Percentiles rank a stretch among this genome's conserved stretches.
Evolutionary conservation across 192 early-diverging fungal genomes (phyloP).

Genomic region (Lobosporangium transversale): DNA sequence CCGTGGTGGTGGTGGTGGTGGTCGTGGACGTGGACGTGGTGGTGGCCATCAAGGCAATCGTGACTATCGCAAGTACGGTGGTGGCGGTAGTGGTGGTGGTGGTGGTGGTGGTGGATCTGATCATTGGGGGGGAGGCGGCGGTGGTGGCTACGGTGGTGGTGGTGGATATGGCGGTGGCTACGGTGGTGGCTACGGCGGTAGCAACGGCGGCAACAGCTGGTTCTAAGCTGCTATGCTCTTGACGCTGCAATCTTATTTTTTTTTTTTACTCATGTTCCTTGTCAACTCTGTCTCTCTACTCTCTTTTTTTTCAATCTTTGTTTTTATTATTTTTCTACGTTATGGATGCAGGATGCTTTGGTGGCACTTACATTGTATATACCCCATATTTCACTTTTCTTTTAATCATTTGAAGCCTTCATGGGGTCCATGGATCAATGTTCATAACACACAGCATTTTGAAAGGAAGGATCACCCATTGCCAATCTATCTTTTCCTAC

Average conservation of each 20-base stretch:
- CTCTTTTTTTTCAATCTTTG: constrained; percentile 6
- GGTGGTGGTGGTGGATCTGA: constrained; percentile 56
- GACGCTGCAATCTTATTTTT: neutral
- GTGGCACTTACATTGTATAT: constrained; percentile 30
- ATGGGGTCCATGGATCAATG: constrained; percentile 28
- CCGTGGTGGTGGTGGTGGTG: constrained; percentile 60
- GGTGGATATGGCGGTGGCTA: constrained; percentile 44
- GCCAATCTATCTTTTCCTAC: neutral
- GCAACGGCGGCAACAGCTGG: constrained; percentile 66
- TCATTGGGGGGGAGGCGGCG: constrained; percentile 52
- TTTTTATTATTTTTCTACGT: constrained; percentile 25
- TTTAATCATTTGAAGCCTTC: constrained; percentile 35
- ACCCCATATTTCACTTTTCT: constrained; percentile 32
- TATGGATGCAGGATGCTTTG: constrained; percentile 51
- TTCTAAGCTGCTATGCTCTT: constrained; percentile 56
- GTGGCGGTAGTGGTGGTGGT: constrained; percentile 55
- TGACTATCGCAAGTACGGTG: constrained; percentile 54
- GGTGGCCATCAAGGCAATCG: constrained; percentile 38
- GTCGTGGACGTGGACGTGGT: constrained; percentile 67
- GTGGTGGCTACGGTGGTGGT: constrained; percentile 53
- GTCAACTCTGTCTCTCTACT: constrained; percentile 16
- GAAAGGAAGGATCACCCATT: constrained; percentile 11
- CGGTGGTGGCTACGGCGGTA: constrained; percentile 28
- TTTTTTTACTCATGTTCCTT: constrained; percentile 9
- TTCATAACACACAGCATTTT: constrained; percentile 25